A percentile compares a stretch with the other conserved stretches of the same genome.
These are phyloP conservation scores for Cymbopogon citratus DNA, from an alignment of 176 grass and related monocot species.

Conservation along the genomic window DNA sequence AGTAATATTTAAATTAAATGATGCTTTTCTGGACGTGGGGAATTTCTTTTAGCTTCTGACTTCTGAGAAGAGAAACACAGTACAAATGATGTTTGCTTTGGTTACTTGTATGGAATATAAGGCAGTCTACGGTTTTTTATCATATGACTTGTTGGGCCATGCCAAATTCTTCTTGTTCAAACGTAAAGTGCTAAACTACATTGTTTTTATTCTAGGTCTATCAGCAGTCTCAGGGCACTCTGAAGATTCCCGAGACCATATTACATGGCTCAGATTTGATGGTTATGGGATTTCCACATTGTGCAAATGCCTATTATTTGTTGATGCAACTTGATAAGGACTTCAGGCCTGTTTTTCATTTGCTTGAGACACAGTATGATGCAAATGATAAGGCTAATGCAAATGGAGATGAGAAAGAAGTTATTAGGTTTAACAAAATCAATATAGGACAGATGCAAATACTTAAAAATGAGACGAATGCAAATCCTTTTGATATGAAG, in stretches of 20 bases:
- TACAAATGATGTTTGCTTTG: not conserved
- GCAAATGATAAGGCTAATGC: conserved; percentile 46
- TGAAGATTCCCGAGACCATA: conserved; percentile 67
- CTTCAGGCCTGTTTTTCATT: conserved; percentile 78
- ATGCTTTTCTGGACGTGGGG: not conserved
- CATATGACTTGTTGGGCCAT: not conserved
- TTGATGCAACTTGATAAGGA: conserved; percentile 94
- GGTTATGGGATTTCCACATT: conserved; percentile 88
- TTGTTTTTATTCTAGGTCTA: conserved; percentile 63
- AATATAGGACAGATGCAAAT: conserved; percentile 71
- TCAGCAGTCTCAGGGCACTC: conserved; percentile 56
- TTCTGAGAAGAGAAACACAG: not conserved
- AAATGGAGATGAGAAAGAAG: conserved; percentile 55
- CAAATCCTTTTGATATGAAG: conserved; percentile 59
- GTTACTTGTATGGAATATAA: not conserved
- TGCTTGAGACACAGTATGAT: conserved; percentile 64
- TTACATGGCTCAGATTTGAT: conserved; percentile 68
- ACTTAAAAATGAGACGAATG: conserved; percentile 50
- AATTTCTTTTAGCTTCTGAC: not conserved
- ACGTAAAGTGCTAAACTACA: conserved; percentile 7
- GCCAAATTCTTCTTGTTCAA: not conserved
- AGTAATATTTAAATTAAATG: not conserved
- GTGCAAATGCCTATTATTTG: conserved; percentile 83
- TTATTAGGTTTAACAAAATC: conserved; percentile 55
- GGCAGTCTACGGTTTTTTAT: not conserved